Evolutionary conservation across 2,329 filamentous ascomycete species (phyloP).

Genomic region (Emmonsia crescens): DNA sequence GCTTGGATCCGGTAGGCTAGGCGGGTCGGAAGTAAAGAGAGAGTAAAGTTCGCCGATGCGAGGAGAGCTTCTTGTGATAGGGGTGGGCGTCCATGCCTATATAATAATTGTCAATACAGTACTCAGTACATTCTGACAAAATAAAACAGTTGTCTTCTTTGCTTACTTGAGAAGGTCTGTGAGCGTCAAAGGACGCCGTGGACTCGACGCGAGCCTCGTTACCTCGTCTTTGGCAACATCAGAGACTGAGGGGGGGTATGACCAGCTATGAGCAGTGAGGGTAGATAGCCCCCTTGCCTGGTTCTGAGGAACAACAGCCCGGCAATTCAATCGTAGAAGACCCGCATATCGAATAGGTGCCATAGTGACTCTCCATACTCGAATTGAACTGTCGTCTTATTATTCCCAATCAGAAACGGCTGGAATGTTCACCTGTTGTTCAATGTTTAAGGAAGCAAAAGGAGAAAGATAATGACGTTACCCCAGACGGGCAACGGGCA

Average conservation of each 20-base stretch:
- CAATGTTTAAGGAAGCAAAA: too few species aligned
- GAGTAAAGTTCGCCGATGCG: slow-evolving; percentile 88
- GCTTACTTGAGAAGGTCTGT: slow-evolving; percentile 76
- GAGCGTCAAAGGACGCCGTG: slow-evolving; percentile 71
- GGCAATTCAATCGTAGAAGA: slow-evolving; percentile 6
- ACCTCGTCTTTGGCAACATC: slow-evolving; percentile 64
- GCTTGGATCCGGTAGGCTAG: slow-evolving; percentile 90
- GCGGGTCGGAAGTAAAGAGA: slow-evolving; percentile 80
- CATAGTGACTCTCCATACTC: slow-evolving; percentile 12
- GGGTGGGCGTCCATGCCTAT: slow-evolving; percentile 67
- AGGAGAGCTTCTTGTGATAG: slow-evolving; percentile 70
- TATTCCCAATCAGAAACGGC: background rate
- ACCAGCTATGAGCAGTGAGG: slow-evolving; percentile 21
- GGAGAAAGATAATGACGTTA: background rate
- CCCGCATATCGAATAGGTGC: slow-evolving; percentile 12
- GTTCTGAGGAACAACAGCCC: background rate
- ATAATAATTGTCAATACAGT: slow-evolving; percentile 9
- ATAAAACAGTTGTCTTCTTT: background rate
- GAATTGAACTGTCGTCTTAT: background rate
- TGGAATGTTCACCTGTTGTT: background rate
- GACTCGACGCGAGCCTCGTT: slow-evolving; percentile 62
- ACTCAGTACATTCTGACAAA: background rate
- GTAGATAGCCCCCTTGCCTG: slow-evolving; percentile 6
- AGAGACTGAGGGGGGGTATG: slow-evolving; percentile 37
- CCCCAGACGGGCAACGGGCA: background rate